A percentile compares a stretch with the other conserved stretches of the same genome.
These are phyloP conservation scores for Coemansia sp. DNA, from an alignment of 192 early-diverging fungal genomes.

Conservation along the genomic window DNA sequence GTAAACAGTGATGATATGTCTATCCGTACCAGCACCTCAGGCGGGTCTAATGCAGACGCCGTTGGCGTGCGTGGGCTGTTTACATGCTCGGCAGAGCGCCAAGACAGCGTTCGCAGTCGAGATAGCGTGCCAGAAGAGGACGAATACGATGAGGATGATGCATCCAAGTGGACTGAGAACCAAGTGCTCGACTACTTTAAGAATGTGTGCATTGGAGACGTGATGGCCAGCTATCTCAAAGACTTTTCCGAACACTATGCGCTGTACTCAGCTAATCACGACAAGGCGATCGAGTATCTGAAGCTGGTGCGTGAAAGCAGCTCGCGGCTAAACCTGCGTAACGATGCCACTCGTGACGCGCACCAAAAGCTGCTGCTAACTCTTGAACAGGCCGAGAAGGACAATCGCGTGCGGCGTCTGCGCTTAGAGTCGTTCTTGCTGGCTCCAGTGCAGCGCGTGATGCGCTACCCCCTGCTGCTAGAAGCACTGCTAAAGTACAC, in stretches of 20 bases:
- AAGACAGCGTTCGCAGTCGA: slow-evolving; percentile 34
- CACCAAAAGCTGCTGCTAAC: slow-evolving; percentile 48
- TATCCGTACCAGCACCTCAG: slow-evolving; percentile 31
- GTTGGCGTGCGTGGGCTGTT: slow-evolving; percentile 1
- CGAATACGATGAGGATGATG: slow-evolving; percentile 39
- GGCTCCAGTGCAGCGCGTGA: slow-evolving; percentile 49
- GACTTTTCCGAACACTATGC: slow-evolving; percentile 55
- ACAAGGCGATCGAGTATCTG: slow-evolving; percentile 50
- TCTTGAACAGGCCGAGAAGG: slow-evolving; percentile 48
- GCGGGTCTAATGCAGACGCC: slow-evolving; percentile 17
- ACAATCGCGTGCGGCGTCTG: slow-evolving; percentile 36
- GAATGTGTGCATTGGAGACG: slow-evolving; percentile 52
- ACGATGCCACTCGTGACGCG: slow-evolving; percentile 36
- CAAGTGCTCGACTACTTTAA: slow-evolving; percentile 48
- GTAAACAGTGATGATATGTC: slow-evolving; percentile 42
- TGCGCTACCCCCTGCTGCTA: slow-evolving; percentile 50
- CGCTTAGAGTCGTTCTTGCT: slow-evolving; percentile 51
- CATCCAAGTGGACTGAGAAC: slow-evolving; percentile 45
- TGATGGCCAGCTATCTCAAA: slow-evolving; percentile 51
- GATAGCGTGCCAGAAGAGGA: slow-evolving; percentile 3
- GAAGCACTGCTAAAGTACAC: slow-evolving; percentile 53
- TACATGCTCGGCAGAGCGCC: slow-evolving; percentile 12
- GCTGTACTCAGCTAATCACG: slow-evolving; percentile 53
- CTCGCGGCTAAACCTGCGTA: slow-evolving; percentile 42
- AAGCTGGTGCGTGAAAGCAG: slow-evolving; percentile 53